Percentiles rank a stretch among this genome's conserved stretches.
Conservation (phyloP, 495 filamentous ascomycete species). For the Podospora fimiseda region DNA sequence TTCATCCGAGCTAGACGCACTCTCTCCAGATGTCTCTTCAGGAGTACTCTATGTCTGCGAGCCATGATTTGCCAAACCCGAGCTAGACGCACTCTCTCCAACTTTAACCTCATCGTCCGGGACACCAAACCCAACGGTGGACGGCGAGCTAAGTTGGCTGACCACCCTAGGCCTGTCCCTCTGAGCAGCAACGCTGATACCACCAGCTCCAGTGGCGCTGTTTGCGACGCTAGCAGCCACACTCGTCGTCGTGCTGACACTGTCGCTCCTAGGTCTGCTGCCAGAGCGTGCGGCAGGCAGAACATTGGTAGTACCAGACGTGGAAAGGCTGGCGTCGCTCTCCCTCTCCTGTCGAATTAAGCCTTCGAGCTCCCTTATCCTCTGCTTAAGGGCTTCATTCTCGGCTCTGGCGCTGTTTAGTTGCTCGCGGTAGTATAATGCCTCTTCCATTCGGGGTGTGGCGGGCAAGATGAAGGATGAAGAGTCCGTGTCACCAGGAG, state of each 20-base stretch:
- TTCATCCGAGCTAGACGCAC: background rate
- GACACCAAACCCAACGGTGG: slow-evolving; percentile 33
- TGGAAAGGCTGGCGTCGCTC: slow-evolving; percentile 38
- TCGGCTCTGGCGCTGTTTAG: slow-evolving; percentile 68
- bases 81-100: slow-evolving; percentile 52
- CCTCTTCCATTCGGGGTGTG: slow-evolving; percentile 65
- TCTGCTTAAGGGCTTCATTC: slow-evolving; percentile 68
- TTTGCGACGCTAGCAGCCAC: slow-evolving; percentile 37
- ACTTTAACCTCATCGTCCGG: slow-evolving; percentile 47
- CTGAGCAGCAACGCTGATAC: slow-evolving; percentile 26
- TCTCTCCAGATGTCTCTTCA: background rate
- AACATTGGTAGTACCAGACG: slow-evolving; percentile 10
- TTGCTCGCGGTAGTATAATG: slow-evolving; percentile 59
- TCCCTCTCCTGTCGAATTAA: slow-evolving; percentile 39
- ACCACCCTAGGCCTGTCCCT: slow-evolving; percentile 28
- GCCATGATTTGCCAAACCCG: no score
- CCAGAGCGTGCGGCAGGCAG: background rate
- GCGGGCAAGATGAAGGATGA: slow-evolving; percentile 44
- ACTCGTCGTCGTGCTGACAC: slow-evolving; percentile 35
- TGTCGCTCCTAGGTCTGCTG: slow-evolving; percentile 27
- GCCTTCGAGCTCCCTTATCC: slow-evolving; percentile 68
- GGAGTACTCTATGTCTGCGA: background rate
- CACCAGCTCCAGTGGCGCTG: slow-evolving; percentile 21
- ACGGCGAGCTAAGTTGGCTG: slow-evolving; percentile 29
- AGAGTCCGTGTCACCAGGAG: slow-evolving; percentile 25